Evolutionary conservation across 352 stramenopile genomes (phyloP).

Genomic region (Pythium aristosporum): DNA sequence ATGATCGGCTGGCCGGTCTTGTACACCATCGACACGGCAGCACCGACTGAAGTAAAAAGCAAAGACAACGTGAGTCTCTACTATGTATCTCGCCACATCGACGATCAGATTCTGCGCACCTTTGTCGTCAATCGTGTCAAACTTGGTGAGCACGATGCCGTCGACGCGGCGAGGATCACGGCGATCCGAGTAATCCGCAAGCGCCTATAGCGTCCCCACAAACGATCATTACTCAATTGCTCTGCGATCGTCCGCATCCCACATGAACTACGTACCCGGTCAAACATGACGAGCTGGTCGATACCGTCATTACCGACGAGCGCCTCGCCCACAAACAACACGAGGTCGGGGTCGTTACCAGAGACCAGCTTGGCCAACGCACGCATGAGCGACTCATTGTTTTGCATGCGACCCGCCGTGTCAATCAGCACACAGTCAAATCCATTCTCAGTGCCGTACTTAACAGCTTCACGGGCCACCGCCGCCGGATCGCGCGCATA

Average conservation of each 20-base stretch:
- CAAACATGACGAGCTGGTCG: slow-evolving; percentile 96
- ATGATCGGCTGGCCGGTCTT: slow-evolving; percentile 98
- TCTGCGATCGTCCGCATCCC: neutral
- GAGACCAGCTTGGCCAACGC: slow-evolving; percentile 96
- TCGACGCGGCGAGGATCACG: slow-evolving; percentile 92
- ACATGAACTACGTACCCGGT: slow-evolving; percentile 56
- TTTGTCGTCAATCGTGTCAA: slow-evolving; percentile 99
- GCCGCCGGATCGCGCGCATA: slow-evolving; percentile 97
- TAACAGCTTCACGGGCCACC: slow-evolving; percentile 95
- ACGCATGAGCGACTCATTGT: slow-evolving; percentile 99
- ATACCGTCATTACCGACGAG: slow-evolving; percentile 99
- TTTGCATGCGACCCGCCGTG: slow-evolving; percentile 98
- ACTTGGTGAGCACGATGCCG: slow-evolving; percentile 99
- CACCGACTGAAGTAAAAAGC: slow-evolving; percentile 85
- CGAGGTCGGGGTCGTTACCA: slow-evolving; percentile 96
- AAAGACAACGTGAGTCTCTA: neutral
- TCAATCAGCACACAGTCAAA: slow-evolving; percentile 99
- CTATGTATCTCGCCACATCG: neutral
- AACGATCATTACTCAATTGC: neutral
- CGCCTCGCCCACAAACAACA: slow-evolving; percentile 99
- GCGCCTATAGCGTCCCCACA: slow-evolving; percentile 33
- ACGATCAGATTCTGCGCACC: slow-evolving; percentile 32
- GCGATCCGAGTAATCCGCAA: slow-evolving; percentile 88
- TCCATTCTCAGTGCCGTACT: slow-evolving; percentile 92
- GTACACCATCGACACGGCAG: slow-evolving; percentile 99